Base-by-base conservation (phyloP, 768 basidiomycete genomes). In the Termitomyces sp. region DNA sequence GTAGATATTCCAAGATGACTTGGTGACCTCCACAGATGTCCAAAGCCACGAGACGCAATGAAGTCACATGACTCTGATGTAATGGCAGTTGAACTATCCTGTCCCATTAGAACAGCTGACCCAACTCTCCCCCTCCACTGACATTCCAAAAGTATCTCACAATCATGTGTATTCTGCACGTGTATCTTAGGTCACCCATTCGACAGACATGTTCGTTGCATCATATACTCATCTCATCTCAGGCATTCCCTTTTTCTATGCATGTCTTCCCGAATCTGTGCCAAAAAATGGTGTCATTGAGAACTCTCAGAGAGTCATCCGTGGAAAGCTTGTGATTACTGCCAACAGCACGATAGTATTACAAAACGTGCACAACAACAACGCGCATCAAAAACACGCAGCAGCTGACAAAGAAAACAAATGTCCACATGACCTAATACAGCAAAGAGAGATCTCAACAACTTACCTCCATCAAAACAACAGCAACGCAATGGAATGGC, bases 301-400 rank as follows among this genome's bases (percentile, higher is more conserved):
- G 36, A 51, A n/a, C 50, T 51, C 7, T 9, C 36, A 9, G 36
- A 39, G 5, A 51, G 16, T n/a, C 5, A 18, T 39, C 36, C 5
- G 7, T 51, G 18, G 8, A 39, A 39, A 39, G 39, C 16, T n/a
- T 51, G 50, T n/a, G 36, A 39, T 18, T 8, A 39, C 9, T 51
- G 50, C 37, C 36, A 8, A 18, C 7, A 51, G 22, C 37, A 12
- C 16, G 49, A 36, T 14, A 26, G 14, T 0, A 22, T 20, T 37
- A 50, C 49, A 2, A 50, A 50, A 24, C 34, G 8, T 8, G 49
- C 34, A 18, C 13, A 50, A 37, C 20, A 32, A 37, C 49, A 50
- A 26, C 14, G 18, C 29, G n/a, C 9, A 31, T 47, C n/a, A 31
- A 20, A 50, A 78, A 18, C 14, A 7, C 10, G 1, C n/a, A 2